Percentiles rank a stretch among this genome's conserved stretches.
phyloP scores from a whole-genome alignment of 345 rosid species.

The Rhodamnia argentea region DNA sequence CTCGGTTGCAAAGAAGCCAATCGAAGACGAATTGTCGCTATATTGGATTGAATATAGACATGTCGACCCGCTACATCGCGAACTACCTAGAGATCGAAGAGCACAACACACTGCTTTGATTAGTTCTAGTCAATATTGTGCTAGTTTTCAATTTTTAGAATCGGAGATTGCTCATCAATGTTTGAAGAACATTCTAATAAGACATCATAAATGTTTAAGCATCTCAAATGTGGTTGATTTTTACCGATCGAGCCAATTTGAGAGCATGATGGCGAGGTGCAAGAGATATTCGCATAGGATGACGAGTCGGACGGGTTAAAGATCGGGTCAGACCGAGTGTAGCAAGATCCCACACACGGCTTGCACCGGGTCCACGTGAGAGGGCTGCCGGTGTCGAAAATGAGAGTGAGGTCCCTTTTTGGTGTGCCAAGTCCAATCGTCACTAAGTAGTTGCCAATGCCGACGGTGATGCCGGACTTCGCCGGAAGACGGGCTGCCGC shows the following conservation, averaged over 20 bases:
- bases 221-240: neutral
- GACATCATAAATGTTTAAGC: no score
- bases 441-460: conserved; percentile 3
- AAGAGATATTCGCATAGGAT: conserved; percentile 4
- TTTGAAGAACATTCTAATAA: neutral
- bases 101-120: neutral
- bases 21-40: conserved; percentile 5
- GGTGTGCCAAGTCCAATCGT: conserved; percentile 12
- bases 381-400: conserved; percentile 16
- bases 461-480: neutral
- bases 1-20: conserved; percentile 4
- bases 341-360: conserved; percentile 7
- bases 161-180: neutral
- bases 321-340: conserved; percentile 3
- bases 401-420: neutral
- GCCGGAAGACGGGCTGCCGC: neutral
- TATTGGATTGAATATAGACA: conserved; percentile 4
- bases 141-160: neutral
- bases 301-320: conserved; percentile 10
- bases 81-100: neutral
- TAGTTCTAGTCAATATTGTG: neutral
- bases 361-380: conserved; percentile 27
- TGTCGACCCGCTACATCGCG: neutral
- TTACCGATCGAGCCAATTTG: neutral
- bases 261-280: neutral